These are phyloP conservation scores for Cladosporium sp. DNA, from an alignment of 2,329 filamentous ascomycete species.

Conservation along the genomic window DNA sequence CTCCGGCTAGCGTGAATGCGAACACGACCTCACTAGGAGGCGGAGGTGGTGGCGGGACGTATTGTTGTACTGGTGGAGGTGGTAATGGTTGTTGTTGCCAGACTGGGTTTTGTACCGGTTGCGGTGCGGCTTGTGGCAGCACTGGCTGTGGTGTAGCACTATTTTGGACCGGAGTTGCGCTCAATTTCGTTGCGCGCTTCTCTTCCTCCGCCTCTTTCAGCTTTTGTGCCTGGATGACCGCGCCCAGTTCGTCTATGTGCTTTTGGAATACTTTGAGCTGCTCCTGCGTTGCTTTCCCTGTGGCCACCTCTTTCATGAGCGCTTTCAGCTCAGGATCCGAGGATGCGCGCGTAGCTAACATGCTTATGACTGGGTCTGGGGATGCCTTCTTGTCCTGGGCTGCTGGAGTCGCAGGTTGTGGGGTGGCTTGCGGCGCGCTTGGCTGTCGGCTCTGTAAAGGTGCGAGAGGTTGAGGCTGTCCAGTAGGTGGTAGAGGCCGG, in stretches of 20 bases:
- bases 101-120: constrained; percentile 23
- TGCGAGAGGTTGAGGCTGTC: constrained; percentile 17
- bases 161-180: neutral
- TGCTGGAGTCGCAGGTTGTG: constrained; percentile 17
- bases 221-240: constrained; percentile 15
- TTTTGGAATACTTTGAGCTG: constrained; percentile 75
- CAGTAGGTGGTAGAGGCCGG: constrained; percentile 23
- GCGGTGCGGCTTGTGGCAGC: constrained; percentile 19
- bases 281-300: constrained; percentile 68
- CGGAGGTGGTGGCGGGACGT: constrained; percentile 42
- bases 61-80: constrained; percentile 54
- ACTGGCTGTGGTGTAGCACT: constrained; percentile 13
- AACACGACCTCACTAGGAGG: constrained; percentile 53
- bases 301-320: constrained; percentile 80
- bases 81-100: constrained; percentile 26
- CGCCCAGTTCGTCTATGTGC: constrained; percentile 74
- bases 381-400: constrained; percentile 32
- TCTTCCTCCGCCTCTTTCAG: constrained; percentile 12
- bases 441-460: constrained; percentile 18
- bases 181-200: neutral
- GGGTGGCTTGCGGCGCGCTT: neutral
- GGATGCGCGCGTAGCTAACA: constrained; percentile 73
- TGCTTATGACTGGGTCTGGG: constrained; percentile 76
- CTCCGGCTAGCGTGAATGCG: constrained; percentile 60
- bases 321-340: constrained; percentile 71